A percentile compares a stretch with the other conserved stretches of the same genome.
These are phyloP conservation scores for Cordyceps cateniannulata DNA, from an alignment of 2,329 filamentous ascomycete species.

Conservation along the genomic window DNA sequence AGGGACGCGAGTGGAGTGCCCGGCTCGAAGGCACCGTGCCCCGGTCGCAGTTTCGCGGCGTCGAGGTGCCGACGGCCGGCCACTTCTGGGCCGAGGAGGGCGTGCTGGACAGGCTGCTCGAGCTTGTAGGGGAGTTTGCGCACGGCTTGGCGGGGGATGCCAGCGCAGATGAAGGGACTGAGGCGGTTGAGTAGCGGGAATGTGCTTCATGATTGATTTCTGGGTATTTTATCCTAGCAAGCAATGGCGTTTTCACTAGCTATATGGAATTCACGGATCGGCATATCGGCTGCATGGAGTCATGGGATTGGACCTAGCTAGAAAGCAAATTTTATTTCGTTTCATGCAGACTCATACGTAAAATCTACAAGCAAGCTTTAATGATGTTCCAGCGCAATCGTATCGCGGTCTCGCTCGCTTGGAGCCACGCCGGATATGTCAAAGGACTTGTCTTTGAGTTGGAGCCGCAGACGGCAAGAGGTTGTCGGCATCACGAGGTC, in stretches of 20 bases:
- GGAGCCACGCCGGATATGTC: too few species aligned
- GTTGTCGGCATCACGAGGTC: too few species aligned
- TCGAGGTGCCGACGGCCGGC: slow-evolving; percentile 47
- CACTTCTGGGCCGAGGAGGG: slow-evolving; percentile 58
- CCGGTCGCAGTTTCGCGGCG: slow-evolving; percentile 39
- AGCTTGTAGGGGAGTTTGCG: slow-evolving; percentile 24
- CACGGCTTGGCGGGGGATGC: not conserved
- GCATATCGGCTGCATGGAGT: not conserved
- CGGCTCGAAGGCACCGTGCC: slow-evolving; percentile 39
- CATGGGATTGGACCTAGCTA: too few species aligned
- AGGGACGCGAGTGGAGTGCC: slow-evolving; percentile 59
- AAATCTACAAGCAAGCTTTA: too few species aligned
- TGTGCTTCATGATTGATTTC: too few species aligned
- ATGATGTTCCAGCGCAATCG: too few species aligned
- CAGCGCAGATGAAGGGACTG: too few species aligned
- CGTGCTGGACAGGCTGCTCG: slow-evolving; percentile 31
- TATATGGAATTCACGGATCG: not conserved
- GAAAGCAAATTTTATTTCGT: not conserved
- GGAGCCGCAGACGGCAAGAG: too few species aligned
- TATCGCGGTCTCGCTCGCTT: too few species aligned
- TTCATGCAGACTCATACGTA: not conserved
- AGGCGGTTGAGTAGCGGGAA: too few species aligned
- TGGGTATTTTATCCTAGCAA: not conserved
- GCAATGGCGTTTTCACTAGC: not conserved
- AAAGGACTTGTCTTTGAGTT: too few species aligned